phyloP scores from a whole-genome alignment of 2,329 filamentous ascomycete genomes.

The Hypoxylon sp. region DNA sequence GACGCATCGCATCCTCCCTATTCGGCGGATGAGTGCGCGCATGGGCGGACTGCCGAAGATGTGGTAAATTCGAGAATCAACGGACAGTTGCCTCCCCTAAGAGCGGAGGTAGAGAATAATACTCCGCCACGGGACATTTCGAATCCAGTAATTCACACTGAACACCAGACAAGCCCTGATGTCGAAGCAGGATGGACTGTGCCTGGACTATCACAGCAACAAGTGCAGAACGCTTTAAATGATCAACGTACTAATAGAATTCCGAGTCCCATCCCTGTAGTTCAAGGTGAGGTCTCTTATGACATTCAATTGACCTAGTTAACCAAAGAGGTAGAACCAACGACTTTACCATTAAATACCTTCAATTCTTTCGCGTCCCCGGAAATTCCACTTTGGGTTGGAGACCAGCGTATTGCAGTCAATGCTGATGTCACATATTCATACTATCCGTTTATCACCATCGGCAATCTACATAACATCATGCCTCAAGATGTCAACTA shows the following conservation, averaged over 20 bases:
- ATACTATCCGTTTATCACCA: slow-evolving; percentile 61
- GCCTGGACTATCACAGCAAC: slow-evolving; percentile 28
- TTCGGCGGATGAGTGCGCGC: slow-evolving; percentile 47
- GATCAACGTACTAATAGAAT: slow-evolving; percentile 42
- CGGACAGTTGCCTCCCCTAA: slow-evolving; percentile 45
- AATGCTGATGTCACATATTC: slow-evolving; percentile 60
- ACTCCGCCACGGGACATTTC: slow-evolving; percentile 30
- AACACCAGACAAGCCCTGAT: slow-evolving; percentile 24
- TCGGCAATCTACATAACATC: slow-evolving; percentile 59
- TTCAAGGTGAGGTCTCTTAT: slow-evolving; percentile 43
- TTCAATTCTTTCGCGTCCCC: slow-evolving; percentile 44
- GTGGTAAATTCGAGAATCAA: slow-evolving; percentile 52
- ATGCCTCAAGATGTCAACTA: slow-evolving; percentile 64
- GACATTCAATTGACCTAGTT: slow-evolving; percentile 10
- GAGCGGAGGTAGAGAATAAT: slow-evolving; percentile 37
- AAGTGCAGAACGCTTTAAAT: slow-evolving; percentile 28
- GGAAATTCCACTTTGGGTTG: slow-evolving; percentile 49
- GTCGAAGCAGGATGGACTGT: slow-evolving; percentile 32
- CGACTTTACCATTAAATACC: slow-evolving; percentile 44
- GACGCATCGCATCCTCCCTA: slow-evolving; percentile 54
- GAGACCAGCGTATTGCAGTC: slow-evolving; percentile 50
- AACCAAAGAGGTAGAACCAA: slow-evolving; percentile 33
- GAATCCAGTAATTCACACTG: slow-evolving; percentile 32
- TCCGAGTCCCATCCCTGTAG: slow-evolving; percentile 31
- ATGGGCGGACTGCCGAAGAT: slow-evolving; percentile 51